Conservation (phyloP, 306 rosid species). For the Nissolia schottii region DNA sequence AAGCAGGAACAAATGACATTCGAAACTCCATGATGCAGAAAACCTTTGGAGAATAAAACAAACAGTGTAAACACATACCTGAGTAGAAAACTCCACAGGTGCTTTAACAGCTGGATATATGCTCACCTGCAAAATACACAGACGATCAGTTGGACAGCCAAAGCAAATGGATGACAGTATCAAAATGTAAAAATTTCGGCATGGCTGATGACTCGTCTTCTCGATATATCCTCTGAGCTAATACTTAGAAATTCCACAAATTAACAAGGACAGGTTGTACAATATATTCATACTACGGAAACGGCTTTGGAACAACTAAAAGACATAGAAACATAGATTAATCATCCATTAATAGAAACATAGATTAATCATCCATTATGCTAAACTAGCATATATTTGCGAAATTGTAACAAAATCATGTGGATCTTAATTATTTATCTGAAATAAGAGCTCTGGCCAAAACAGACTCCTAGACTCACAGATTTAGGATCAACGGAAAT, state of each 20-base stretch:
- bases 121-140: slow-evolving; percentile 61
- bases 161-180: neutral
- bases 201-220: slow-evolving; percentile 1
- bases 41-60: neutral
- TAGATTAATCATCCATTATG: neutral
- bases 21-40: neutral
- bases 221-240: neutral
- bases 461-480: slow-evolving; percentile 50
- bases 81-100: slow-evolving; percentile 74
- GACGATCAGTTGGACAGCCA: slow-evolving; percentile 22
- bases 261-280: neutral
- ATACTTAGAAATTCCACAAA: neutral
- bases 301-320: neutral
- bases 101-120: slow-evolving; percentile 91
- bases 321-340: neutral
- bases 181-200: neutral
- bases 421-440: slow-evolving; percentile 2
- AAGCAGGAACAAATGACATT: neutral
- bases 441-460: neutral
- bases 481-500: slow-evolving; percentile 70
- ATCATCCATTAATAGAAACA: too few species aligned
- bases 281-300: neutral
- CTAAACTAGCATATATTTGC: slow-evolving; percentile 4
- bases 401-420: slow-evolving; percentile 7
- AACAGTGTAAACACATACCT: slow-evolving; percentile 44